A percentile compares a stretch with the other conserved stretches of the same genome.
phyloP scores from a whole-genome alignment of 108 stramenopile genomes.

The Fragilaria crotonensis region DNA sequence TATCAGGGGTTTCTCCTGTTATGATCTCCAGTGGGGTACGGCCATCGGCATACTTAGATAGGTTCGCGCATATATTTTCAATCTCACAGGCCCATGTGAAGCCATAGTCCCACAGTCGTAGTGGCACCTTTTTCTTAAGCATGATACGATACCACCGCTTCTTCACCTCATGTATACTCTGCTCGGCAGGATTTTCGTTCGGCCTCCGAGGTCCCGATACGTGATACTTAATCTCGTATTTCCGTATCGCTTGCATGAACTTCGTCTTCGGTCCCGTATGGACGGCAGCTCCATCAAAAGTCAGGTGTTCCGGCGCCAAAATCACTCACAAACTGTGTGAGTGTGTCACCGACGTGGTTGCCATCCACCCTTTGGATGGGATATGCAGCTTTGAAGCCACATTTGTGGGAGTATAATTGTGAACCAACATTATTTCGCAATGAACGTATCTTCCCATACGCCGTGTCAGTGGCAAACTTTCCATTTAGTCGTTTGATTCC shows the following conservation, averaged over 20 bases:
- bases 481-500: constrained; percentile 5
- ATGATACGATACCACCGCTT: no score
- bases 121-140: no score
- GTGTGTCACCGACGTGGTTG: neutral
- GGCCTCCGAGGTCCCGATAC: no score
- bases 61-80: no score
- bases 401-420: neutral
- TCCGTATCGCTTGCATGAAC: neutral
- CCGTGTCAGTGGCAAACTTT: constrained; percentile 11
- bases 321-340: neutral
- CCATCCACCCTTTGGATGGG: neutral
- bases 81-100: no score
- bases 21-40: no score
- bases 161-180: constrained; percentile 11
- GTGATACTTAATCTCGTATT: no score
- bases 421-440: neutral
- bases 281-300: constrained; percentile 1
- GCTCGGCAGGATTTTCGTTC: no score
- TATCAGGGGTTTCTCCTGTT: constrained; percentile 27
- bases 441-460: neutral
- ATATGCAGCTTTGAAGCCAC: neutral
- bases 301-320: constrained; percentile 1
- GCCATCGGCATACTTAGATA: no score
- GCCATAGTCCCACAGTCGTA: no score
- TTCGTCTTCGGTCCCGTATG: constrained; percentile 11